These are phyloP conservation scores for Hypocrella siamensis DNA, from an alignment of 2,329 filamentous ascomycete genomes.

Conservation along the genomic window DNA sequence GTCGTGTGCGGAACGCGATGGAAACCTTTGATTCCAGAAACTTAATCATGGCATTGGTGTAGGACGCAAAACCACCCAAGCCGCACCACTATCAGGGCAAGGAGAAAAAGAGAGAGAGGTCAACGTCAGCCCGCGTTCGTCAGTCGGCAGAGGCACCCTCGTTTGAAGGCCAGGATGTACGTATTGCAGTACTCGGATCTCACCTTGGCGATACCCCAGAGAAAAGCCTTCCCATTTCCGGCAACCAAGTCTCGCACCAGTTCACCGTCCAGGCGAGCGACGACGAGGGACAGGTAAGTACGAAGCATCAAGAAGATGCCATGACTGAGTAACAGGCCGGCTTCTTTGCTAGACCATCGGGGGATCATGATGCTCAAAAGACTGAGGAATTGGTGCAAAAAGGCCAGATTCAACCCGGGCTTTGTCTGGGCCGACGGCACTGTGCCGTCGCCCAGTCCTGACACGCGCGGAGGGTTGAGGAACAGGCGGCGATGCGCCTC, in stretches of 20 bases:
- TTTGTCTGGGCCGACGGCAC: constrained; percentile 85
- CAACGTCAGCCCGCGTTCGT: not conserved
- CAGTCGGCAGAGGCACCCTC: too few species aligned
- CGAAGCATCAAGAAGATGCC: constrained; percentile 77
- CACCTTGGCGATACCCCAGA: constrained; percentile 74
- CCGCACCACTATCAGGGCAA: constrained; percentile 56
- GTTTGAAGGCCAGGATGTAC: too few species aligned
- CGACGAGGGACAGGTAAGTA: constrained; percentile 86
- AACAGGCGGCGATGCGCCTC: constrained; percentile 91
- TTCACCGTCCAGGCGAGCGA: constrained; percentile 85
- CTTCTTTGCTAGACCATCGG: constrained; percentile 89
- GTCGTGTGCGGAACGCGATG: constrained; percentile 87
- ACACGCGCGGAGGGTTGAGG: constrained; percentile 73
- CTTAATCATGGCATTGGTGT: constrained; percentile 98
- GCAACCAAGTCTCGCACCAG: constrained; percentile 95
- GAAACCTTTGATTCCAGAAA: constrained; percentile 96
- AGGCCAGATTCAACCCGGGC: constrained; percentile 86
- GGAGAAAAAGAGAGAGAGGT: too few species aligned
- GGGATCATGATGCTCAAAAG: constrained; percentile 97
- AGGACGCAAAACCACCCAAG: constrained; percentile 82
- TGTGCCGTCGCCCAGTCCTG: constrained; percentile 56
- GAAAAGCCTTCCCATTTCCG: constrained; percentile 75
- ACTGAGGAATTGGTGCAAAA: constrained; percentile 91
- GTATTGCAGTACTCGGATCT: constrained; percentile 5
- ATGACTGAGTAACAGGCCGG: constrained; percentile 76